Evolutionary conservation across 257 asterid genomes (phyloP).

Genomic region (Nicotiana undulata): DNA sequence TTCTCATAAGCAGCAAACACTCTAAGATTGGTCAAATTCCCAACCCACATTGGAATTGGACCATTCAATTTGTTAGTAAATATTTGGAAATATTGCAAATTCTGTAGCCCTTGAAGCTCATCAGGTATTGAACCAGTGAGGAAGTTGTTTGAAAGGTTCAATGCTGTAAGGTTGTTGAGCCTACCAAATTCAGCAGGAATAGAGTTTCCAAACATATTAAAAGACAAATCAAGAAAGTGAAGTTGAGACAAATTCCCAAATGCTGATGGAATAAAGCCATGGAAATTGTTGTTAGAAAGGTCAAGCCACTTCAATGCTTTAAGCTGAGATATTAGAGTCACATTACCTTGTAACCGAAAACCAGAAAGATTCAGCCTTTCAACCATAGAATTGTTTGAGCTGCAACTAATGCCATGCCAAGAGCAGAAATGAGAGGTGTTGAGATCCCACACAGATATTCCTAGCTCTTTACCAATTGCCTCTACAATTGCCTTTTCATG

Average conservation of each 20-base stretch:
- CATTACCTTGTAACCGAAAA: slow-evolving; percentile 69
- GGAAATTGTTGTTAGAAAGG: slow-evolving; percentile 76
- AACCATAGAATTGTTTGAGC: slow-evolving; percentile 48
- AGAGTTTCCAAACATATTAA: slow-evolving; percentile 54
- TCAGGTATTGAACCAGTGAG: slow-evolving; percentile 60
- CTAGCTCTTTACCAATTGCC: slow-evolving; percentile 54
- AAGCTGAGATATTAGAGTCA: slow-evolving; percentile 65
- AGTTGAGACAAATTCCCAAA: slow-evolving; percentile 62
- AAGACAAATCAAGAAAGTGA: slow-evolving; percentile 88
- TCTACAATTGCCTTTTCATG: slow-evolving; percentile 36
- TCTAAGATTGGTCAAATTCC: slow-evolving; percentile 52
- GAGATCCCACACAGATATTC: slow-evolving; percentile 52
- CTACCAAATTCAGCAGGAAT: slow-evolving; percentile 59
- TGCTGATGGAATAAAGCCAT: slow-evolving; percentile 57
- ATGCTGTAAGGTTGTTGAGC: slow-evolving; percentile 47
- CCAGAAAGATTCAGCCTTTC: slow-evolving; percentile 70
- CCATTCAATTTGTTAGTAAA: slow-evolving; percentile 65
- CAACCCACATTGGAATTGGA: slow-evolving; percentile 74
- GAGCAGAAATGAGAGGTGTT: slow-evolving; percentile 57
- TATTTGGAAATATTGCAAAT: slow-evolving; percentile 59
- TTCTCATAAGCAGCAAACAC: slow-evolving; percentile 86
- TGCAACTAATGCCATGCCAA: slow-evolving; percentile 84
- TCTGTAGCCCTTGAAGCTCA: slow-evolving; percentile 47
- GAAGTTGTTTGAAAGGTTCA: slow-evolving; percentile 63
- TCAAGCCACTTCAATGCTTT: slow-evolving; percentile 75